phyloP scores from a whole-genome alignment of 352 stramenopile genomes.

The Saprolegnia parasitica region DNA sequence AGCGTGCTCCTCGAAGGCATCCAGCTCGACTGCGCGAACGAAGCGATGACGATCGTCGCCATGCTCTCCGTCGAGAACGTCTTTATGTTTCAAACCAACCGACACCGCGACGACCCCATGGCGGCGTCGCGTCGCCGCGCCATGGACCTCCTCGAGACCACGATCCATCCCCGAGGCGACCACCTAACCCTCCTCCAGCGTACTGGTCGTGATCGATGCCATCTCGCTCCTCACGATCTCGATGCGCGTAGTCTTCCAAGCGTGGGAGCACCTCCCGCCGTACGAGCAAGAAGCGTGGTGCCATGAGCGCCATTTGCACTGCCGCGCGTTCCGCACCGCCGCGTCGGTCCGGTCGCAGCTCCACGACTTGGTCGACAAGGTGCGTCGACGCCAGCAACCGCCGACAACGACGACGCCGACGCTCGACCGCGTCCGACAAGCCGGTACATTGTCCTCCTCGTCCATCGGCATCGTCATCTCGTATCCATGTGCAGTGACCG shows the following conservation, averaged over 20 bases:
- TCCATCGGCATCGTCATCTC: background rate
- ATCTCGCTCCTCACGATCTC: background rate
- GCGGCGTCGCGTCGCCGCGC: background rate
- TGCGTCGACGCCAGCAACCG: constrained; percentile 34
- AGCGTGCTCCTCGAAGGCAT: constrained; percentile 58
- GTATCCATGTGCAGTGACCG: constrained; percentile 36
- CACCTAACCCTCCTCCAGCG: constrained; percentile 8
- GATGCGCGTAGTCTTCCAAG: constrained; percentile 23
- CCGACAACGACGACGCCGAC: background rate
- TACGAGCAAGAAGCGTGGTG: constrained; percentile 49
- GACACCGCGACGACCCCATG: background rate
- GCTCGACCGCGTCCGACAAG: constrained; percentile 38
- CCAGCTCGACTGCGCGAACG: constrained; percentile 45
- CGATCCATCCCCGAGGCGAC: constrained; percentile 19
- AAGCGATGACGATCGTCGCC: constrained; percentile 66
- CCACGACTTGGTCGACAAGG: constrained; percentile 43
- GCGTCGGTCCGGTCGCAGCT: constrained; percentile 51
- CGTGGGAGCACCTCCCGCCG: constrained; percentile 35
- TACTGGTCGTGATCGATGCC: background rate
- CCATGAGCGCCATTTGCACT: constrained; percentile 41
- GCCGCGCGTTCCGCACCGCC: constrained; percentile 53
- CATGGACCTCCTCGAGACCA: constrained; percentile 1
- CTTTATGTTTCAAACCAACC: constrained; percentile 39
- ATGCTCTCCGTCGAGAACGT: constrained; percentile 84
- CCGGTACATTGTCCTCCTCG: constrained; percentile 22